Evolutionary conservation across 805 yeast species (phyloP), one percentile per base, ranked within the genome.

Genomic region (Metschnikowia similis): DNA sequence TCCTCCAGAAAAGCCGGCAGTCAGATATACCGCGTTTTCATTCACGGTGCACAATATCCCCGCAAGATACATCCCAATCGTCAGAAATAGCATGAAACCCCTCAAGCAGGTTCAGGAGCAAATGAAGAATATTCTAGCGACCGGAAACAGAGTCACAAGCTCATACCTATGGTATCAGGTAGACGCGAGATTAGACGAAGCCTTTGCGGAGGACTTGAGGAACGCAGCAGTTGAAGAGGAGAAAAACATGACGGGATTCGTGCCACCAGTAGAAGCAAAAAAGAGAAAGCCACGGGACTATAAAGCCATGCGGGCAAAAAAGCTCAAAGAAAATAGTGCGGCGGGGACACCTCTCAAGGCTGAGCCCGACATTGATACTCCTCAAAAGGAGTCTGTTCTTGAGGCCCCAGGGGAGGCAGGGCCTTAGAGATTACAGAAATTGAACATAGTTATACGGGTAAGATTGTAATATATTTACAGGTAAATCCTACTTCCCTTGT

Each of bases 161-260:
- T 81, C 81, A 57, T 79, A 85, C 62, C 70, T 89, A 17, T 90
- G 97, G 96, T 88, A 85, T 60, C 89, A 87, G 58, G 74, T 92
- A 9, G 94, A 87, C 64, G 91, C 89, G 0, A 75, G 79, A 41
- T 79, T 81, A 48, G 94, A 87, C 62, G 88, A 83, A 54, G 66
- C 67, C 1, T 58, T 86, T 42, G 87, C 87, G 0, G 94, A 87
- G 57, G 71, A 74, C 7, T 64, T 86, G 36, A 74, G 95, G 57
- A 71, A 73, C 41, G 83, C 80, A 49, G 65, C 85, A 46, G 76
- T 74, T 48, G 75, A 74, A 14, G 79, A 78, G 60, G 88, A 83
- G 56, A 78, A 67, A 63, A 70, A 69, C 46, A 65, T 72, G 71
- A 56, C 66, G 8, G 78, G 78, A 11, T 58, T 67, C 10, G 51